Percentiles rank a stretch among this genome's conserved stretches.
Conservation (phyloP, 2,329 filamentous ascomycete genomes). For the Trichoderma atroviride region DNA sequence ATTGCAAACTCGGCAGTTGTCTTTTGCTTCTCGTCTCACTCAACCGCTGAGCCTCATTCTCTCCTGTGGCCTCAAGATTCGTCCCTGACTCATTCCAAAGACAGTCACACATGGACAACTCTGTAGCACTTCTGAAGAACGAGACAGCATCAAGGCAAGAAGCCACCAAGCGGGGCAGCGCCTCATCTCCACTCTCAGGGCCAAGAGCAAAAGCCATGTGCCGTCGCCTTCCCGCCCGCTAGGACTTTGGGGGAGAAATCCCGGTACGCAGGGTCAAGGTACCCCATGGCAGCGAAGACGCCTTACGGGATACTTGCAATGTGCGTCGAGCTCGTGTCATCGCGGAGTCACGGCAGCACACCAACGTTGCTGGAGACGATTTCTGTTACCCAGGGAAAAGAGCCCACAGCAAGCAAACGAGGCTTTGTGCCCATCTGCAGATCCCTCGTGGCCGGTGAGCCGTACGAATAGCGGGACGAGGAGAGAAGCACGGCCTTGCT, state of each 20-base stretch:
- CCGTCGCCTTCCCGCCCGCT: constrained; percentile 26
- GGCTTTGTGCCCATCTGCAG: background rate
- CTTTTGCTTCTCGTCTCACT: background rate
- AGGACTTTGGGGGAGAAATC: constrained; percentile 3
- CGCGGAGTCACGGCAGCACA: background rate
- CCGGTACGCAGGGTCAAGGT: background rate
- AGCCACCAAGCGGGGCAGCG: background rate
- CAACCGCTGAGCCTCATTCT: background rate
- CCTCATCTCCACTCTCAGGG: constrained; percentile 21
- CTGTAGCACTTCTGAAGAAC: background rate
- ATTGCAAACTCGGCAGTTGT: background rate
- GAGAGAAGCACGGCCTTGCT: background rate
- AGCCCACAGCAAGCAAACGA: background rate
- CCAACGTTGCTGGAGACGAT: background rate
- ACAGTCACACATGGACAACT: background rate
- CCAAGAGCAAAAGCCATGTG: constrained; percentile 20
- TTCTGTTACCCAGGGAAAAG: background rate
- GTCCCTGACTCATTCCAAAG: background rate
- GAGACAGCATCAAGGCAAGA: background rate
- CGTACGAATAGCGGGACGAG: background rate
- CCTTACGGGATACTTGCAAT: background rate
- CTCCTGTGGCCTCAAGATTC: background rate
- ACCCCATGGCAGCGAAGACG: background rate
- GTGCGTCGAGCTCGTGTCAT: background rate
- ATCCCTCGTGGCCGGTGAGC: background rate